Evolutionary conservation across 2,329 filamentous ascomycete genomes (phyloP).

Genomic region (Exophiala bonariae): DNA sequence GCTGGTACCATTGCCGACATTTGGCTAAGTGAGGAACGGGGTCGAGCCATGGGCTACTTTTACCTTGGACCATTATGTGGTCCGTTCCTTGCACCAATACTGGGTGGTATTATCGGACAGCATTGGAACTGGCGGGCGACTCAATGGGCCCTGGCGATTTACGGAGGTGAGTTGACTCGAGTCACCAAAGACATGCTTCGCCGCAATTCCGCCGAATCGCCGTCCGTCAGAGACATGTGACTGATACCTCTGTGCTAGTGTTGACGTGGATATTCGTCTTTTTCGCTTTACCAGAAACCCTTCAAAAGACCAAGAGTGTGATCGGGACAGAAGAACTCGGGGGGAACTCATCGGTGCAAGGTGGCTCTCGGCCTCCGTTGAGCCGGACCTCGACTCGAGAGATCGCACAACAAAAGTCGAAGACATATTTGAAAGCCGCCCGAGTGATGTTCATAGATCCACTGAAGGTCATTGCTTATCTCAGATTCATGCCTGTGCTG

Average conservation of each 20-base stretch:
- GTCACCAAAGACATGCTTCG: too few species aligned
- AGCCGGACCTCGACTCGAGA: conserved; percentile 62
- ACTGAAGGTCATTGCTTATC: conserved; percentile 66
- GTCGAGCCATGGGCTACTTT: conserved; percentile 78
- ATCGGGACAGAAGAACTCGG: conserved; percentile 31
- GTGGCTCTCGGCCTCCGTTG: conserved; percentile 31
- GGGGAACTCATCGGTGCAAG: conserved; percentile 15
- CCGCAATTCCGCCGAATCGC: background rate
- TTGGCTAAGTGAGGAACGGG: conserved; percentile 72
- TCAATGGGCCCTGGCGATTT: conserved; percentile 75
- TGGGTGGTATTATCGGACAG: conserved; percentile 72
- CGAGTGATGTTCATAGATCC: conserved; percentile 71
- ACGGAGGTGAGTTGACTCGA: conserved; percentile 56
- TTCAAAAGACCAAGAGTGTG: conserved; percentile 33
- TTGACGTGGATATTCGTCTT: conserved; percentile 42
- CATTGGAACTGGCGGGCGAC: conserved; percentile 72
- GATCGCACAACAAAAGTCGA: conserved; percentile 60
- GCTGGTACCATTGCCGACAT: conserved; percentile 81
- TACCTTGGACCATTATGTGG: conserved; percentile 77
- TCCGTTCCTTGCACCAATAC: conserved; percentile 72
- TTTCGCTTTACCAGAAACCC: conserved; percentile 47
- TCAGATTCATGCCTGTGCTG: conserved; percentile 72
- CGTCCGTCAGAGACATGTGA: background rate
- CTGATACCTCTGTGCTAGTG: conserved; percentile 20
- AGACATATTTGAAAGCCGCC: conserved; percentile 52